Percentiles rank a stretch among this genome's conserved stretches.
Conservation (phyloP, 805 yeast species). For the Hanseniaspora pseudoguilliermondii region DNA sequence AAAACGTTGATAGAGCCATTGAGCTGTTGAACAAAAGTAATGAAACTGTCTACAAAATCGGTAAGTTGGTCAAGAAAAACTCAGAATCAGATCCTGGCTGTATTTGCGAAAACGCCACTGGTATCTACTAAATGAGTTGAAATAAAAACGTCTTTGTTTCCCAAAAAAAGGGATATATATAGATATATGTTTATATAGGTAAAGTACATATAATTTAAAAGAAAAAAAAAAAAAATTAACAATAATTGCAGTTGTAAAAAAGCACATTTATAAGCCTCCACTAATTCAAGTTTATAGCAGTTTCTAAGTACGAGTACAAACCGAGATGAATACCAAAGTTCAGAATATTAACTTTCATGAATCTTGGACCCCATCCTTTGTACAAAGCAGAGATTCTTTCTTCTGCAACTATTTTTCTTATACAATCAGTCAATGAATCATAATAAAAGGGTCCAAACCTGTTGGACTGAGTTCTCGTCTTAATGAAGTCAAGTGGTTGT, state of each 20-base stretch:
- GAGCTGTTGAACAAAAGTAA: constrained; percentile 47
- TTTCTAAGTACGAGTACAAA: constrained; percentile 47
- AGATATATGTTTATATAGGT: neutral
- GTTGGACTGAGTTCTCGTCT: constrained; percentile 13
- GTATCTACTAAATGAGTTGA: constrained; percentile 20
- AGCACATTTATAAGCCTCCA: constrained; percentile 7
- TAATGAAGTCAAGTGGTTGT: constrained; percentile 12
- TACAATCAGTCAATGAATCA: constrained; percentile 49
- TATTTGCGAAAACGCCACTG: constrained; percentile 36
- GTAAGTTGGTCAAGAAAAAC: constrained; percentile 38
- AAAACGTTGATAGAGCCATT: constrained; percentile 47
- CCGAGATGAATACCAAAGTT: constrained; percentile 59
- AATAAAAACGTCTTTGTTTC: neutral
- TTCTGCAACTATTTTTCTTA: constrained; percentile 36
- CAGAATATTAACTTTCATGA: constrained; percentile 48
- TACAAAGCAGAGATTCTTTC: constrained; percentile 37
- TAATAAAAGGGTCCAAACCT: constrained; percentile 26
- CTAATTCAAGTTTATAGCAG: constrained; percentile 16
- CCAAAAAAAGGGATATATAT: neutral
- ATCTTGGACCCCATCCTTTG: constrained; percentile 54
- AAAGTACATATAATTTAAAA: neutral
- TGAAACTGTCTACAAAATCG: constrained; percentile 64
- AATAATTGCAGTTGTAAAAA: constrained; percentile 14
- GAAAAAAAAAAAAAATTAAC: neutral
- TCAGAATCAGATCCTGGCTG: constrained; percentile 41